Conservation (phyloP, 164 flowering plant genomes). For the Kingdonia uniflora region DNA sequence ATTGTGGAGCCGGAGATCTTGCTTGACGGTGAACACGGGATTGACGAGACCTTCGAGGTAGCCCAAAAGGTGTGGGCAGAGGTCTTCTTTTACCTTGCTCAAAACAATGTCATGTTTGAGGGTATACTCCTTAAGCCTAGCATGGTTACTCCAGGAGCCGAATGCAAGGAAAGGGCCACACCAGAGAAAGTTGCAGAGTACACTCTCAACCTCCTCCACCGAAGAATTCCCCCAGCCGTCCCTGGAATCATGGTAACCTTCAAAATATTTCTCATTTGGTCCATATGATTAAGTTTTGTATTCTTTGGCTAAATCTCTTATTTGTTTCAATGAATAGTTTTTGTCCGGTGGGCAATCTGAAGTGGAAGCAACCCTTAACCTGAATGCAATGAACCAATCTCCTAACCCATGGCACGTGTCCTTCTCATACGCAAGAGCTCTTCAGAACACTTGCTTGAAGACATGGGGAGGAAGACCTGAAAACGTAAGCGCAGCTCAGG, state of each 20-base stretch:
- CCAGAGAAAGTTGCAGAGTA: conserved; percentile 57
- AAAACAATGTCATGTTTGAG: conserved; percentile 71
- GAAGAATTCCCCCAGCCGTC: conserved; percentile 74
- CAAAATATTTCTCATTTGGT: neutral
- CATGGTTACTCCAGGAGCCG: conserved; percentile 97
- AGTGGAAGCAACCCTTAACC: conserved; percentile 80
- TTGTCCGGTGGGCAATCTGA: conserved; percentile 96
- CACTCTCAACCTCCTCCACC: conserved; percentile 67
- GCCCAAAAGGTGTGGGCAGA: conserved; percentile 82
- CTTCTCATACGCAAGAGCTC: conserved; percentile 88
- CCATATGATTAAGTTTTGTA: neutral
- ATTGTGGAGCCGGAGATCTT: conserved; percentile 87
- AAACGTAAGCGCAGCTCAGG: conserved; percentile 79
- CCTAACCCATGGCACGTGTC: conserved; percentile 95
- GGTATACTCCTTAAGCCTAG: conserved; percentile 89
- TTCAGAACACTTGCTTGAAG: conserved; percentile 88
- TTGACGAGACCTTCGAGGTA: conserved; percentile 78
- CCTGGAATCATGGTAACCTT: conserved; percentile 78
- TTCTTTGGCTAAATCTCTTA: neutral
- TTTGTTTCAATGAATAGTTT: conserved; percentile 36
- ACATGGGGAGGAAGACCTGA: conserved; percentile 87
- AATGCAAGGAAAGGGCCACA: conserved; percentile 71
- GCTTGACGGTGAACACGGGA: conserved; percentile 79
- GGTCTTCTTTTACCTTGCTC: conserved; percentile 80
- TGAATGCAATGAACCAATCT: conserved; percentile 88